Evolutionary conservation across 352 stramenopile genomes (phyloP).

Genomic region (Phytophthora niederhauseri): DNA sequence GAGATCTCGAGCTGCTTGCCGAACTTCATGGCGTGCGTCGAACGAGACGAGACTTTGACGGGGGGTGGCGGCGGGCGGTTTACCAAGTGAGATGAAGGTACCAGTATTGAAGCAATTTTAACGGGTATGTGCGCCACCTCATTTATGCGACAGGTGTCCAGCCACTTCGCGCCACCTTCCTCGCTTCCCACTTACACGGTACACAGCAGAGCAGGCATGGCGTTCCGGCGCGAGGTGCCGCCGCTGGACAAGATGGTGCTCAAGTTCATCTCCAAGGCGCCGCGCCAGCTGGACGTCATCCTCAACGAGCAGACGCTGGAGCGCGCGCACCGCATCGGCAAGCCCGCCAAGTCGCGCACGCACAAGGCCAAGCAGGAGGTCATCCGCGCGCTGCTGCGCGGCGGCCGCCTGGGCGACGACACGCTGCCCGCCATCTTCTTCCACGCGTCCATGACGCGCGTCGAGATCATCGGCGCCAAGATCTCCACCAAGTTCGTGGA

Average conservation of each 20-base stretch:
- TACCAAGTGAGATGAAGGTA: constrained; percentile 23
- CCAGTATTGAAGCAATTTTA: not conserved
- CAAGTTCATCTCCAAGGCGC: constrained; percentile 91
- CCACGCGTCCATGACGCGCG: constrained; percentile 82
- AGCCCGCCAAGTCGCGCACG: constrained; percentile 77
- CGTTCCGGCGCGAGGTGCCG: constrained; percentile 86
- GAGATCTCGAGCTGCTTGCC: constrained; percentile 93
- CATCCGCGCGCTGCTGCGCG: constrained; percentile 75
- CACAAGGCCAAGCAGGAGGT: constrained; percentile 90
- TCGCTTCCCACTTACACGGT: no score
- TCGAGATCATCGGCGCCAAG: constrained; percentile 88
- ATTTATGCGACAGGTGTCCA: constrained; percentile 6
- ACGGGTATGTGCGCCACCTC: constrained; percentile 1
- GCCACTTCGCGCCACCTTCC: constrained; percentile 14
- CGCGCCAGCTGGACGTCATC: constrained; percentile 60
- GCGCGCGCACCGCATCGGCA: constrained; percentile 72
- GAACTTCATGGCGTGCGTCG: constrained; percentile 86
- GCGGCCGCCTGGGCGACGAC: constrained; percentile 79
- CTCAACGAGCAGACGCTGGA: constrained; percentile 75
- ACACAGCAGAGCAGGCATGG: constrained; percentile 67
- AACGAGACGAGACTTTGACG: not conserved
- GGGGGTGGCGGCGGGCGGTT: not conserved
- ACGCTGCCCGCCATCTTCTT: constrained; percentile 87
- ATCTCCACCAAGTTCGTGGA: constrained; percentile 81
- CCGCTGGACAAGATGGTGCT: constrained; percentile 87